Evolutionary conservation across 495 filamentous ascomycete genomes (phyloP), one percentile per base, ranked within the genome.

Genomic region (Neurospora sublineolata): DNA sequence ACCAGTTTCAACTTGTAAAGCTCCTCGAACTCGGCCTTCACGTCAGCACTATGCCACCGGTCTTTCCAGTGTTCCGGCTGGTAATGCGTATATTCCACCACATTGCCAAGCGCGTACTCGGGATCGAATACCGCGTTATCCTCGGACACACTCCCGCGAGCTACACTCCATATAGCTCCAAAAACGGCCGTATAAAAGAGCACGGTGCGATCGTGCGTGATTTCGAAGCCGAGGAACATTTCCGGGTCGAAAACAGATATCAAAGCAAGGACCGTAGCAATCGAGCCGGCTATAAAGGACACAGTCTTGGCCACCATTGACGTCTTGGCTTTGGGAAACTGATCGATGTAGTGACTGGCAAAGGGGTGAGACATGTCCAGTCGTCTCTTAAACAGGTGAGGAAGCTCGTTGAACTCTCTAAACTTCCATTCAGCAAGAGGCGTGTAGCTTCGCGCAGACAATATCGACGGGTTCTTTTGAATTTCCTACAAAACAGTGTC

Each of bases 391-490:
- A 97, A 99, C 1, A 98, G 83, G 82, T 98, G 95, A 74, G 89
- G 90, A 1, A 99, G 87, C 79, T 99, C 95, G 76, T 99, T 99
- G 85, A 98, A 98, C 79, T 98, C 94, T 68, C 95, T 91, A 72
- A 98, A 97, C 76, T 97, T 97, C 96, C 95, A 98, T 79, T 96
- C 92, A 3, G 96, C 95, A 68, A 97, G 86, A 2, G 94, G 92
- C 3, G 94, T 97, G 76, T 97, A 99, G 75, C 92, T 90, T 16
- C 95, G 89, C 30, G 92, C 90, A 18, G 91, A 91, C 30, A 85
- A 71, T 68, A 93, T 86, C 0, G 92, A 90, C 1, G 95, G 94
- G 73, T 97, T 96, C 77, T 91, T 93, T 81, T 97, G 93, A 79
- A 94, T 97, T 82, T 98, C 95, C 87, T 91, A 71, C 6, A 69